These are phyloP conservation scores for Pelargonium myrrhifolium DNA, from an alignment of 441 rosid species.

Conservation along the genomic window DNA sequence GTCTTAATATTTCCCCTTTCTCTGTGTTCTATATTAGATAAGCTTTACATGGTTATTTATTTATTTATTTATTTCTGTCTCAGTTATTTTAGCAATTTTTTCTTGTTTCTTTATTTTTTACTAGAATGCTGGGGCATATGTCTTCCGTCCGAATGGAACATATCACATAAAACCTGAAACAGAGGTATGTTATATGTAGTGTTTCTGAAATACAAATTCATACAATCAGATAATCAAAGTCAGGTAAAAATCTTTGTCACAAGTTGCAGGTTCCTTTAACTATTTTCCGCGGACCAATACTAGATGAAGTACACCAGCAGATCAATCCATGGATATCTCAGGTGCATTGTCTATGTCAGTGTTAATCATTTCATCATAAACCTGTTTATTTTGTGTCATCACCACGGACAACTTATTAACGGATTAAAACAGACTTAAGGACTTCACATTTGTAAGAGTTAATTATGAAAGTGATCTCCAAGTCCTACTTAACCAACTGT, in stretches of 20 bases:
- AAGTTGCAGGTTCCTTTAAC: conserved; percentile 58
- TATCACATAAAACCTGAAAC: conserved; percentile 45
- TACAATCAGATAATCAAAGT: conserved; percentile 7
- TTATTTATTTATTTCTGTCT: neutral
- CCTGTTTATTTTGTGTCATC: neutral
- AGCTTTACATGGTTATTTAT: neutral
- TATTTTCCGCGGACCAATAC: conserved; percentile 59
- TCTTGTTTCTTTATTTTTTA: conserved; percentile 14
- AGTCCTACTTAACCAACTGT: too few relatives aligned
- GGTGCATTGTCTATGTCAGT: conserved; percentile 33
- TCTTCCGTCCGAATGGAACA: conserved; percentile 94
- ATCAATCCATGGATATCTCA: conserved; percentile 85
- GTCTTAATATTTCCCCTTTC: too few relatives aligned
- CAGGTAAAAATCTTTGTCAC: conserved; percentile 14
- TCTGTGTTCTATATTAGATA: conserved; percentile 2
- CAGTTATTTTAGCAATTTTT: conserved; percentile 9
- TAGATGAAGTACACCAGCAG: conserved; percentile 83
- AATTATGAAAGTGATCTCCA: neutral
- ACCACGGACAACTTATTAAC: neutral
- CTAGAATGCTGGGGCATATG: conserved; percentile 82
- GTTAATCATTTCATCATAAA: neutral
- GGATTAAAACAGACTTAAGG: neutral
- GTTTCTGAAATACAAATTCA: conserved; percentile 15
- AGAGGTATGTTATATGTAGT: conserved; percentile 51
- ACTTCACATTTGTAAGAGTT: neutral